Percentiles rank a stretch among this genome's conserved stretches.
Conservation (phyloP, 441 rosid genomes). For the Croton setiger region DNA sequence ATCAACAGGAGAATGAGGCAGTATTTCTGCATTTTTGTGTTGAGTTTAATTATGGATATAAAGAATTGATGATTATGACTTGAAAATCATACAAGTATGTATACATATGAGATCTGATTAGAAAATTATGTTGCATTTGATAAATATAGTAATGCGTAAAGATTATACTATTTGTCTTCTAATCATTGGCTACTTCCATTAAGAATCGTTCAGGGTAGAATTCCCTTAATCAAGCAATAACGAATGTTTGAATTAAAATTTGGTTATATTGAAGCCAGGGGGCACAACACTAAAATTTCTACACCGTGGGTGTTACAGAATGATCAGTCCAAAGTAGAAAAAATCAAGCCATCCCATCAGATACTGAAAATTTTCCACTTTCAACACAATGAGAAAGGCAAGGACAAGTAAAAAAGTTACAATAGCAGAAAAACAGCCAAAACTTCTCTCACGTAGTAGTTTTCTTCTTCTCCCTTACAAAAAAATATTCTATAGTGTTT, state of each 20-base stretch:
- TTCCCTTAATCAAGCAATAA: too few relatives aligned
- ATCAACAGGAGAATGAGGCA: background rate
- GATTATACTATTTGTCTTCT: background rate
- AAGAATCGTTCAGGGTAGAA: too few relatives aligned
- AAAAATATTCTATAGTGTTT: background rate
- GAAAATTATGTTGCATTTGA: background rate
- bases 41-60: background rate
- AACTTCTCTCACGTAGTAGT: background rate
- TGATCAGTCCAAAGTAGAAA: background rate
- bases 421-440: constrained; percentile 7
- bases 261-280: too few relatives aligned
- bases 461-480: background rate
- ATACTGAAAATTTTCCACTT: background rate
- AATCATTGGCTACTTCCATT: too few relatives aligned
- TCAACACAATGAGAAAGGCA: background rate
- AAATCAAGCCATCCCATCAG: background rate
- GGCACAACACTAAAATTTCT: too few relatives aligned
- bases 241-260: too few relatives aligned
- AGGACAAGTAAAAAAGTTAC: background rate
- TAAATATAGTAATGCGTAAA: background rate
- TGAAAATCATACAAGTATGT: background rate
- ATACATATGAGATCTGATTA: background rate
- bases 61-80: background rate
- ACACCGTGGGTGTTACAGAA: too few relatives aligned
- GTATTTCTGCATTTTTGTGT: background rate